A percentile compares a stretch with the other conserved stretches of the same genome.
These are phyloP conservation scores for Hypoxylon sp. DNA, from an alignment of 2,329 filamentous ascomycete species.

Conservation along the genomic window DNA sequence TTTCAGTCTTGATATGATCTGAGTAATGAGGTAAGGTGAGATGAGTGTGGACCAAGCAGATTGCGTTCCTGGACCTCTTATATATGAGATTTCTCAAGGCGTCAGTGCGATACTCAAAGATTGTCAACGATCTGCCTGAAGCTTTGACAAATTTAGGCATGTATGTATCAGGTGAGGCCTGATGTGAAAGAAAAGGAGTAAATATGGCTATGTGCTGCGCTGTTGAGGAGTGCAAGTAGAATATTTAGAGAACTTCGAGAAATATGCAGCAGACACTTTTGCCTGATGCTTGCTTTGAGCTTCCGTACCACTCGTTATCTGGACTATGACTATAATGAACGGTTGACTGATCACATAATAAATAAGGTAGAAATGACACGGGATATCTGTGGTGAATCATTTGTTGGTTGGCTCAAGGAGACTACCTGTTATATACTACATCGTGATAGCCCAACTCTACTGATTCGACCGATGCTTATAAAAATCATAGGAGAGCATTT, in stretches of 20 bases:
- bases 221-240: background rate
- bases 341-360: constrained; percentile 19
- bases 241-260: background rate
- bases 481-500: constrained; percentile 47
- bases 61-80: background rate
- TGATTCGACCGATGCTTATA: constrained; percentile 25
- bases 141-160: background rate
- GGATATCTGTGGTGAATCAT: constrained; percentile 39
- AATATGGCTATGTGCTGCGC: background rate
- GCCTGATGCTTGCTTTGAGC: constrained; percentile 5
- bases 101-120: background rate
- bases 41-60: background rate
- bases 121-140: background rate
- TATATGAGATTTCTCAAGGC: background rate
- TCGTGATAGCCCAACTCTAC: constrained; percentile 41
- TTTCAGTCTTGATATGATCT: constrained; percentile 6
- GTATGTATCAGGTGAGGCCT: background rate
- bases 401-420: constrained; percentile 46
- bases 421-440: constrained; percentile 51
- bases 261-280: background rate
- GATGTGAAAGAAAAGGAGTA: background rate
- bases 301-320: background rate
- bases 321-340: background rate
- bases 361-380: background rate
- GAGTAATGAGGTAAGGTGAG: background rate